These are phyloP conservation scores for Pochonia chlamydosporia DNA, from an alignment of 2,329 filamentous ascomycete genomes.

Conservation along the genomic window DNA sequence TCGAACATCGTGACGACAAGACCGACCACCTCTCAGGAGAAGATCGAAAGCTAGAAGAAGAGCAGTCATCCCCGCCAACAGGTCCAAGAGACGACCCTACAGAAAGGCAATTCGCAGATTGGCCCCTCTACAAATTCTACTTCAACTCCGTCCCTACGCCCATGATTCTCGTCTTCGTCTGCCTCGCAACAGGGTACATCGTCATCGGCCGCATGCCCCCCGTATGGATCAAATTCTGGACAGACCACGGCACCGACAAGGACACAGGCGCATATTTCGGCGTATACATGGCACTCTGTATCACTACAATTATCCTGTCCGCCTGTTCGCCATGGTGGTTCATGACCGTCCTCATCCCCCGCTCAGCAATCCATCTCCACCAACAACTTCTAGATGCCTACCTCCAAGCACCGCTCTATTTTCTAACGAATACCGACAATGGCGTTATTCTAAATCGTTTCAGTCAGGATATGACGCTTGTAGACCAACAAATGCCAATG, in stretches of 20 bases:
- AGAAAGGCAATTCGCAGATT: conserved; percentile 1
- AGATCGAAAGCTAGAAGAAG: neutral
- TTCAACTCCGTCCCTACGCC: conserved; percentile 1
- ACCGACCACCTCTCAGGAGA: too few relatives aligned
- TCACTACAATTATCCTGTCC: neutral
- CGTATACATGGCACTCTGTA: conserved; percentile 2
- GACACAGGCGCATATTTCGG: conserved; percentile 4
- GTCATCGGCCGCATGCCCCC: neutral
- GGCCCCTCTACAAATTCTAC: conserved; percentile 7
- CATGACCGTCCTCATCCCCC: conserved; percentile 3
- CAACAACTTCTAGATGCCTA: neutral
- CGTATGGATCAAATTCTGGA: conserved; percentile 6
- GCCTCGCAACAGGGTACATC: conserved; percentile 1
- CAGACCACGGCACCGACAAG: neutral
- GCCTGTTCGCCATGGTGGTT: conserved; percentile 4
- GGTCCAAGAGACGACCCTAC: neutral
- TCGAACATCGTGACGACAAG: too few relatives aligned
- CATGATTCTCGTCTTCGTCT: conserved; percentile 2
- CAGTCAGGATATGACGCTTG: too few relatives aligned
- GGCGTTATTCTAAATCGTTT: too few relatives aligned
- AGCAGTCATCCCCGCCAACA: neutral
- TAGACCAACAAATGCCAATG: too few relatives aligned
- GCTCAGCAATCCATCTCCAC: neutral
- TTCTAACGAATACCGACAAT: conserved; percentile 5
- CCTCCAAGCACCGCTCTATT: conserved; percentile 2